Evolutionary conservation across 805 yeast species (phyloP), one percentile per base, ranked within the genome.

Genomic region (Sugiyamaella boreocaroliniensis): DNA sequence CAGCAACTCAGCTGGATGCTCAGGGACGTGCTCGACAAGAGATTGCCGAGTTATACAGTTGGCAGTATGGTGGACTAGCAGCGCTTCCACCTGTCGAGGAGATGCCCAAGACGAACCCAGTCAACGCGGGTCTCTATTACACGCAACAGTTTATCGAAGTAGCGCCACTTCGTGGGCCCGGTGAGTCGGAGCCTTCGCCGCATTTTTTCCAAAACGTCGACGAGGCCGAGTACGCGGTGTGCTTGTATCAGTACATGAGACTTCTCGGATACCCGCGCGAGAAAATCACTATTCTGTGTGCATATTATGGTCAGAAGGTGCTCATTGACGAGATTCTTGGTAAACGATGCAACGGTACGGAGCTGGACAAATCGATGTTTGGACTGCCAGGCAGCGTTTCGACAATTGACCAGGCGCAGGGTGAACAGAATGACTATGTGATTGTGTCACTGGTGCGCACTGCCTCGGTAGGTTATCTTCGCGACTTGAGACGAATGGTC

Each of bases 151-250:
- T 72, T 45, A 57, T 75, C 42, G 53, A 66, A 44, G 68, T 72
- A 10, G 65, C 55, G 2, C 69, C 61, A 40, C 63, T 56, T 34
- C 58, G 63, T 16, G 69, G 66, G 10, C 43, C 19, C 12, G 22
- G 22, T 16, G 76, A 71, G 45, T 52, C 61, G 1, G 66, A 64
- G 46, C 61, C 63, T 1, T 48, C 54, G 1, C 60, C 65, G 1
- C 63, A 60, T 1, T 54, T 61, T 29, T 64, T 48, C 64, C 76
- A 71, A 41, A 76, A 76, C 52, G 49, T 72, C n/a, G 70, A 66
- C 9, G 80, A 80, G 56, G 83, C 82, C 0, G 79, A 76, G 55
- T 75, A 66, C 52, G 68, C 74, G 15, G 77, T 77, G 14, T 64
- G 68, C 0, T 54, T 79, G 6, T 79, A 67, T 58, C 73, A 71